Base-by-base conservation (phyloP, 495 filamentous ascomycete species). In the Staphylotrichum longicolle region DNA sequence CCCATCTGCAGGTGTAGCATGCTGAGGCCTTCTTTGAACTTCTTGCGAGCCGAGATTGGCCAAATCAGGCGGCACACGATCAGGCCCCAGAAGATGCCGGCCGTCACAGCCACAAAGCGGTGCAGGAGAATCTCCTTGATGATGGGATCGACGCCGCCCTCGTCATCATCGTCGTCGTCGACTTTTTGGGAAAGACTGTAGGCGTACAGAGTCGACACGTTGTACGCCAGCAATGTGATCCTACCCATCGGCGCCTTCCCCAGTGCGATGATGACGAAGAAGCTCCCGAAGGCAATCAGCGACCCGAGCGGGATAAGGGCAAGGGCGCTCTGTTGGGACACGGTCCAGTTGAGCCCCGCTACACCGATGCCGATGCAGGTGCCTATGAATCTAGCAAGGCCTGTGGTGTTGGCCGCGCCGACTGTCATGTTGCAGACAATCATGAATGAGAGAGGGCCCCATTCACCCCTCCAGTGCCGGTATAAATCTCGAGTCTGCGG, bases 371-470 rank as follows among this genome's bases (percentile, higher is more conserved):
- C 94, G 30, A 96, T 75, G 58, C 89, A 82, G 6, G 93, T 98
- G 55, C 94, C 94, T n/a, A 89, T 74, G 66, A 97, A 94, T 61
- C 94, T 86, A 57, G 91, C 82, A 74, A 82, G 85, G 4, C 91
- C 91, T 5, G 93, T 96, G 20, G 92, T 96, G 67, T 98, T 98
- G 12, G 91, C 90, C 20, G 93, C 90, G 9, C 94, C 94, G 45
- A 96, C 91, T 0, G 93, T 98, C 93, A 97, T 97, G 6, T 90
- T 89, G 72, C 93, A 96, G 15, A 98, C 94, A 57, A 98, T 83
- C 94, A 98, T 98, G 76, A 96, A 98, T 0, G 93, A 96, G 42
- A 98, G 72, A 2, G 98, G 78, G 11, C 93, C 94, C 94, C 94
- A 98, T 81, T 98, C 94, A 1, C 93, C 94, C 66, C 93, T 80